Evolutionary conservation across 805 yeast genomes (phyloP).

Genomic region (Cyberlindnera saturnus): DNA sequence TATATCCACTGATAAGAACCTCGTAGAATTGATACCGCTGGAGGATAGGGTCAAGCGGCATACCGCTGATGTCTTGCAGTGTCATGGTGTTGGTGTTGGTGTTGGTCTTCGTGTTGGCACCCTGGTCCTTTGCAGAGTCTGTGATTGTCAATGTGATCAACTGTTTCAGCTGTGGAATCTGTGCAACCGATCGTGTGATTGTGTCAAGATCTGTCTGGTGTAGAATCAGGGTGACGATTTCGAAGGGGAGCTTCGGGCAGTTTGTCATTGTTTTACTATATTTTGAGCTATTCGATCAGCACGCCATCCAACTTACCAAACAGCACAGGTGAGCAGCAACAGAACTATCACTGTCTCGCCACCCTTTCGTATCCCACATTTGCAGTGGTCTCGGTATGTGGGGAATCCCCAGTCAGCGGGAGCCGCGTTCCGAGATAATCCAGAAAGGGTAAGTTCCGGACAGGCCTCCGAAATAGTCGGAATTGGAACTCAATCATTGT

Average conservation of each 20-base stretch:
- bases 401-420: no score
- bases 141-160: slow-evolving; percentile 9
- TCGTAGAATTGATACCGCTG: slow-evolving; percentile 14
- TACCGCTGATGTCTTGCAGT: slow-evolving; percentile 7
- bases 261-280: slow-evolving; percentile 1
- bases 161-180: slow-evolving; percentile 11
- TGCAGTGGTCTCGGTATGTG: slow-evolving; percentile 6
- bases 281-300: background rate
- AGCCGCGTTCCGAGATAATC: no score
- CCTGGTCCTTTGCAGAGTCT: slow-evolving; percentile 1
- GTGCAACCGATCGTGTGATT: slow-evolving; percentile 2
- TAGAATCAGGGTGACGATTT: slow-evolving; percentile 6
- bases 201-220: slow-evolving; percentile 3
- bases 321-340: no score
- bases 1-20: slow-evolving; percentile 4
- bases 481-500: no score
- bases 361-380: background rate
- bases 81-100: slow-evolving; percentile 1
- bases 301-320: no score
- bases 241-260: slow-evolving; percentile 5
- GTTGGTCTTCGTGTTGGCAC: no score
- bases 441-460: no score
- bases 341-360: no score
- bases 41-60: slow-evolving; percentile 6
- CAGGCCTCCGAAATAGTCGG: no score